phyloP scores from a whole-genome alignment of 2,329 filamentous ascomycete genomes.

The Juglanconis oblonga region DNA sequence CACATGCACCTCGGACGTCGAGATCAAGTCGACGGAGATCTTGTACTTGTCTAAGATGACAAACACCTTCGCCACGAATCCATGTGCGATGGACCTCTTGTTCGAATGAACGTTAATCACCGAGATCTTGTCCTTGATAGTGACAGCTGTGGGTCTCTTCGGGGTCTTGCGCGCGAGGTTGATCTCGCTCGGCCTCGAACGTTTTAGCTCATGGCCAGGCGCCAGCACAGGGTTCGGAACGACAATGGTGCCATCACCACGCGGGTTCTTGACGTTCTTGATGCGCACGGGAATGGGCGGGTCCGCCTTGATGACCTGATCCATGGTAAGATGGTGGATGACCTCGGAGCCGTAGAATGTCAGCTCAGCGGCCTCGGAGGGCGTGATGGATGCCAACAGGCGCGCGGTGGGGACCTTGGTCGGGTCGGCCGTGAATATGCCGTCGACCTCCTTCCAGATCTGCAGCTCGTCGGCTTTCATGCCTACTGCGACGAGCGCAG shows the following conservation, averaged over 20 bases:
- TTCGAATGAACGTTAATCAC: constrained; percentile 98
- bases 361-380: constrained; percentile 90
- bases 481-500: constrained; percentile 85
- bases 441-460: constrained; percentile 97
- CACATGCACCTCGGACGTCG: constrained; percentile 93
- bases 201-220: constrained; percentile 56
- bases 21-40: constrained; percentile 93
- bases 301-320: constrained; percentile 82
- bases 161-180: constrained; percentile 52
- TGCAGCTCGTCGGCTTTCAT: constrained; percentile 85
- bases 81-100: constrained; percentile 91
- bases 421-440: constrained; percentile 60
- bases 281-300: constrained; percentile 81
- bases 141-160: constrained; percentile 83
- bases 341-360: constrained; percentile 95
- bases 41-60: constrained; percentile 82
- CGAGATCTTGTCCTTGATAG: constrained; percentile 94
- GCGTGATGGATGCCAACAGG: constrained; percentile 84
- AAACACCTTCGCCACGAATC: constrained; percentile 93
- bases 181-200: constrained; percentile 40
- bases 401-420: constrained; percentile 90
- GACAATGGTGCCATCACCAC: constrained; percentile 75
- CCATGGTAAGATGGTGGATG: constrained; percentile 98
- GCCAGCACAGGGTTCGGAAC: constrained; percentile 67
- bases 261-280: constrained; percentile 88